Evolutionary conservation across 2,329 filamentous ascomycete genomes (phyloP).

Genomic region (Coniochaeta sp.): DNA sequence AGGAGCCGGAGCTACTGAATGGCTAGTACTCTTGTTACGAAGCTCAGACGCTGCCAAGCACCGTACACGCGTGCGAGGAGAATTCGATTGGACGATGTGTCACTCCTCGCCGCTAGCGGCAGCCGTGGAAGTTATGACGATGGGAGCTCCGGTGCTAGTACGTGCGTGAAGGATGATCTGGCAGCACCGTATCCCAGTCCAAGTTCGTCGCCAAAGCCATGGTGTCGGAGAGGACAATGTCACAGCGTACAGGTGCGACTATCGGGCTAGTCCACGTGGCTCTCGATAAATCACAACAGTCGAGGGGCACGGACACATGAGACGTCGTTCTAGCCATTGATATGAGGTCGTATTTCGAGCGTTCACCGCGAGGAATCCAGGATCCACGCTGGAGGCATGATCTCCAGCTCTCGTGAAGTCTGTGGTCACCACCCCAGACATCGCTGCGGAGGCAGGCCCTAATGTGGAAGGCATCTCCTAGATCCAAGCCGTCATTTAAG

Average conservation of each 20-base stretch:
- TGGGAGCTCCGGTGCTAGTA: too few relatives aligned
- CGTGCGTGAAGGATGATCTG: too few relatives aligned
- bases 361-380: not conserved
- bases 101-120: not conserved
- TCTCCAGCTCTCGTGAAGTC: too few relatives aligned
- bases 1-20: not conserved
- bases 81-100: not conserved
- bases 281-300: not conserved
- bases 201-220: not conserved
- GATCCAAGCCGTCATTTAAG: not conserved
- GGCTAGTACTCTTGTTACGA: not conserved
- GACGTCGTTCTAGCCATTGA: not conserved
- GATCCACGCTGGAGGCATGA: too few relatives aligned
- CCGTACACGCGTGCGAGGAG: not conserved
- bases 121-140: not conserved
- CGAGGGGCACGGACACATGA: not conserved
- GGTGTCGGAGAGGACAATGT: not conserved
- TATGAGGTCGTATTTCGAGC: not conserved
- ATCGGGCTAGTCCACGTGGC: not conserved
- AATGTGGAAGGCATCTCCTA: not conserved
- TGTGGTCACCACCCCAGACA: not conserved
- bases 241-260: not conserved
- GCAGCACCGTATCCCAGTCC: not conserved
- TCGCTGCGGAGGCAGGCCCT: not conserved
- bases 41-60: not conserved